These are phyloP conservation scores for Trichoderma polysporum DNA, from an alignment of 2,329 filamentous ascomycete species.

Conservation along the genomic window DNA sequence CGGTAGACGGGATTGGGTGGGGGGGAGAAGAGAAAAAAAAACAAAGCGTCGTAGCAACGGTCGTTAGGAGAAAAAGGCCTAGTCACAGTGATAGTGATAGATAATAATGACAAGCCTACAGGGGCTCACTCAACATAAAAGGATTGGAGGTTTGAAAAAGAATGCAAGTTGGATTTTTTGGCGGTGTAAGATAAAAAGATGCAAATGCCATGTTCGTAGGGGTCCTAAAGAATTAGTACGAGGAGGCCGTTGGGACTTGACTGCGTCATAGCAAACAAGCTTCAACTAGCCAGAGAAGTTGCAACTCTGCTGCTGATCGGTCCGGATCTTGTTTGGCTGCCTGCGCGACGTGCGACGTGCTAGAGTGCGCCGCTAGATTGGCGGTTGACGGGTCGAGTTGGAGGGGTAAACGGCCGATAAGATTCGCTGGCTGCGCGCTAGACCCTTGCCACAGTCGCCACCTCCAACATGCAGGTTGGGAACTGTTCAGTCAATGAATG, in stretches of 20 bases:
- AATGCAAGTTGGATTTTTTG: not conserved
- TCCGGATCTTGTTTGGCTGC: not conserved
- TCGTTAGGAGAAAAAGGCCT: constrained; percentile 6
- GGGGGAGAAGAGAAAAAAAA: not conserved
- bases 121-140: not conserved
- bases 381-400: not conserved
- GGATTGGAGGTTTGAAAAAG: not conserved
- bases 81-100: not conserved
- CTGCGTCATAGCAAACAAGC: constrained; percentile 21
- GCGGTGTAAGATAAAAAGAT: not conserved
- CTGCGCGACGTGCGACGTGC: not conserved
- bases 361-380: not conserved
- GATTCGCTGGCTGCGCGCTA: constrained; percentile 4
- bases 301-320: not conserved
- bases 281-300: not conserved
- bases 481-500: not conserved
- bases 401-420: not conserved
- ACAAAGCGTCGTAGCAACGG: constrained; percentile 18
- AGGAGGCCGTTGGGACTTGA: not conserved
- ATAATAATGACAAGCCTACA: not conserved
- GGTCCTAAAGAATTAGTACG: not conserved
- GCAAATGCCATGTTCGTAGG: not conserved
- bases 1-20: not conserved
- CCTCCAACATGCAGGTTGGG: not conserved
- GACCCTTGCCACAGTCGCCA: constrained; percentile 3